These are phyloP conservation scores for Lodderomyces pseudojiufengensis DNA, from an alignment of 1,139 yeast genomes.

Conservation along the genomic window DNA sequence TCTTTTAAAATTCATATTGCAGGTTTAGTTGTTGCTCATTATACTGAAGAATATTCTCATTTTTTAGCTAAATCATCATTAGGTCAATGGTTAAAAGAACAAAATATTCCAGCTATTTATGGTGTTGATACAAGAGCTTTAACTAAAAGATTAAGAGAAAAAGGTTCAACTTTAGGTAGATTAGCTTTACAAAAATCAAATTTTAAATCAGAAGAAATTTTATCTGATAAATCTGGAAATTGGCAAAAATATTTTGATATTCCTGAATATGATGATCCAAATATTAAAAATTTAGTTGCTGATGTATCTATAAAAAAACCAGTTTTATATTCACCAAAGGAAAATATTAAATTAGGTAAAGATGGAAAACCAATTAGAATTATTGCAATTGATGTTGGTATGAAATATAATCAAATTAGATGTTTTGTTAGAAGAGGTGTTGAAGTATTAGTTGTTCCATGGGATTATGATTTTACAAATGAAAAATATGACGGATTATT, in stretches of 20 bases:
- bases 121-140: slow-evolving; percentile 97
- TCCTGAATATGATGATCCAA: slow-evolving; percentile 94
- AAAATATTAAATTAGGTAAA: slow-evolving; percentile 51
- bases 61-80: slow-evolving; percentile 88
- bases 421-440: slow-evolving; percentile 96
- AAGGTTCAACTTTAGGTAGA: slow-evolving; percentile 93
- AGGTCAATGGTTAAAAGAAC: slow-evolving; percentile 89
- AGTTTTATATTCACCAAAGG: slow-evolving; percentile 57
- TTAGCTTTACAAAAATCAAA: slow-evolving; percentile 55
- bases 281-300: slow-evolving; percentile 85
- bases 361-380: slow-evolving; percentile 79
- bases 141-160: slow-evolving; percentile 87
- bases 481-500: slow-evolving; percentile 92
- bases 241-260: slow-evolving; percentile 68
- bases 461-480: slow-evolving; percentile 79
- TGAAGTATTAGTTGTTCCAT: slow-evolving; percentile 92
- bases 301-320: slow-evolving; percentile 81
- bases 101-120: slow-evolving; percentile 92
- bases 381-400: slow-evolving; percentile 93
- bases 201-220: slow-evolving; percentile 32
- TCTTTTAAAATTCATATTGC: slow-evolving; percentile 90
- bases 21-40: slow-evolving; percentile 95
- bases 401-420: slow-evolving; percentile 96
- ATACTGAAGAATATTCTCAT: slow-evolving; percentile 95
- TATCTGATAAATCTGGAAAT: slow-evolving; percentile 13